Conservation (phyloP, 2,329 filamentous ascomycete species). For the Verticillium nubilum region DNA sequence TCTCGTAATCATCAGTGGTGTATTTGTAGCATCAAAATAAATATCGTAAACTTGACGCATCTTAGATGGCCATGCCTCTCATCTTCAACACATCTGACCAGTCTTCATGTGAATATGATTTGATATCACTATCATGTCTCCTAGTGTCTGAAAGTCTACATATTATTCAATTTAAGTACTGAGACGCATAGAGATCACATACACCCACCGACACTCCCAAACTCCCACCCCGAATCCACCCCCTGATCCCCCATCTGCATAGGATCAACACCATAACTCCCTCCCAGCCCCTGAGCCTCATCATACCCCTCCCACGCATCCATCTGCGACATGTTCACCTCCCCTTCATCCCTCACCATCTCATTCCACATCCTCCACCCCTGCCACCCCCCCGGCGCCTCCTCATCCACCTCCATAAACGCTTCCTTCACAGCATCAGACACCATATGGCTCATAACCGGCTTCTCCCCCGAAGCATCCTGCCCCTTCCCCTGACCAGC, state of each 20-base stretch:
- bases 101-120: too few relatives aligned
- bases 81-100: too few relatives aligned
- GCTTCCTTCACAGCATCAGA: constrained; percentile 18
- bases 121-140: too few relatives aligned
- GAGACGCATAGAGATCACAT: too few relatives aligned
- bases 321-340: background rate
- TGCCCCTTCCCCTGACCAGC: too few relatives aligned
- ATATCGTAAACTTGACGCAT: too few relatives aligned
- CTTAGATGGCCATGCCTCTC: too few relatives aligned
- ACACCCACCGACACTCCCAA: too few relatives aligned
- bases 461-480: background rate
- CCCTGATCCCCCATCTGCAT: background rate
- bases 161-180: too few relatives aligned
- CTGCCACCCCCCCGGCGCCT: constrained; percentile 19
- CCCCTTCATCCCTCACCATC: constrained; percentile 15
- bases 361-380: constrained; percentile 22
- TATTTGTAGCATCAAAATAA: too few relatives aligned
- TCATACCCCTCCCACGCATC: background rate
- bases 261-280: background rate
- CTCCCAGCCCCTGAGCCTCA: background rate
- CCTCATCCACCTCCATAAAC: constrained; percentile 22
- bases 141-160: too few relatives aligned
- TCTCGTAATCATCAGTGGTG: too few relatives aligned
- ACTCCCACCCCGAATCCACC: constrained; percentile 4
- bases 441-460: constrained; percentile 7